phyloP scores from a whole-genome alignment of 2,329 filamentous ascomycete species.

The Aspergillus amoenus region DNA sequence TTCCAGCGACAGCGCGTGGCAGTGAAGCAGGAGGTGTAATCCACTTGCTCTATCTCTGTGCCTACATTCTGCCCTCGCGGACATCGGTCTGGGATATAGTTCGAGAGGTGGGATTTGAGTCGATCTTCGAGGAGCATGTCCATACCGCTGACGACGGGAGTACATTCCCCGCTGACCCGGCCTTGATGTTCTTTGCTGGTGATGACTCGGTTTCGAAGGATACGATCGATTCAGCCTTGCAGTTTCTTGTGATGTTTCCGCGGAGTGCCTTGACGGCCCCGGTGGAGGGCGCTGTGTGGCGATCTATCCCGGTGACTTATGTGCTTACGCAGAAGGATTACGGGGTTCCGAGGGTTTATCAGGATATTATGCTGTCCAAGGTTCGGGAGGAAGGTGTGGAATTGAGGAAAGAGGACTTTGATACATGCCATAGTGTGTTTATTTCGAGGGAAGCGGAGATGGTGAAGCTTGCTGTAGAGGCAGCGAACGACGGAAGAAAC shows the following conservation, averaged over 20 bases:
- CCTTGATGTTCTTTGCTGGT: background rate
- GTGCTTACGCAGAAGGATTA: conserved; percentile 13
- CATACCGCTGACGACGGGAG: background rate
- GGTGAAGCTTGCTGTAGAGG: conserved; percentile 13
- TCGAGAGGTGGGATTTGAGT: too few relatives aligned
- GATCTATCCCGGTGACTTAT: conserved; percentile 16
- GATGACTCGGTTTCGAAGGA: background rate
- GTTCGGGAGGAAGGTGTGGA: conserved; percentile 6
- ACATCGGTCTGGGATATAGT: too few relatives aligned
- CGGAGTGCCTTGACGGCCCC: background rate
- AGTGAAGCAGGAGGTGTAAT: too few relatives aligned
- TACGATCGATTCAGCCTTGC: background rate
- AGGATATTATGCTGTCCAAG: conserved; percentile 17
- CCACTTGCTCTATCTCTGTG: too few relatives aligned
- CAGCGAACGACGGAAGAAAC: background rate
- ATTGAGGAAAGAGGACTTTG: conserved; percentile 11
- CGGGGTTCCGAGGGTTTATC: conserved; percentile 10
- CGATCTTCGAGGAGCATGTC: too few relatives aligned
- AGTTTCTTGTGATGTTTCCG: background rate
- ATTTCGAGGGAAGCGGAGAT: conserved; percentile 14
- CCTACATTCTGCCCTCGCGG: too few relatives aligned
- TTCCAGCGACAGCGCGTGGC: too few relatives aligned
- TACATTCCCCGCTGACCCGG: conserved; percentile 1
- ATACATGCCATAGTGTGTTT: conserved; percentile 20
- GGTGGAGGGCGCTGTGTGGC: conserved; percentile 10